phyloP scores from a whole-genome alignment of 257 asterid genomes.

The Rauvolfia tetraphylla region DNA sequence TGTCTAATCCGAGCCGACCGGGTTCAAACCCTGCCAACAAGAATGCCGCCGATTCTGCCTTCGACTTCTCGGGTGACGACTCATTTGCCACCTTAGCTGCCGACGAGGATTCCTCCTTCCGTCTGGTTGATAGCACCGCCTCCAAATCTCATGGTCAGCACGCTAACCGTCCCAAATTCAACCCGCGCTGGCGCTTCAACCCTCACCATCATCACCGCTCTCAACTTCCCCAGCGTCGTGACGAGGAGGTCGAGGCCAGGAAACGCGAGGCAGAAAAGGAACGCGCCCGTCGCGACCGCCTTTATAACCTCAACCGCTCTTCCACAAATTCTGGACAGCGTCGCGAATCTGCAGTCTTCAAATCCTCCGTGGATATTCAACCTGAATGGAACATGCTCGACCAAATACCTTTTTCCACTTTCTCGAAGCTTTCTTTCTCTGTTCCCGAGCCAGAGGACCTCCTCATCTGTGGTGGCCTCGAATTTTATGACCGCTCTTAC shows the following conservation, averaged over 20 bases:
- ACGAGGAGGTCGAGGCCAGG: conserved; percentile 80
- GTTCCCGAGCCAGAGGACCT: conserved; percentile 89
- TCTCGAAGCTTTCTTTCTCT: conserved; percentile 72
- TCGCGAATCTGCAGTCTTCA: conserved; percentile 76
- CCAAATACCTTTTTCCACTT: conserved; percentile 93
- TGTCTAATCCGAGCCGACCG: conserved; percentile 47
- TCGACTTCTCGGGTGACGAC: conserved; percentile 92
- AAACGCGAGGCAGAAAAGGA: conserved; percentile 96
- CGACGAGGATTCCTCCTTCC: conserved; percentile 86
- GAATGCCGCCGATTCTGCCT: conserved; percentile 67
- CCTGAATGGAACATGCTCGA: conserved; percentile 99
- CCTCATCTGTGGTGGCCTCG: conserved; percentile 77
- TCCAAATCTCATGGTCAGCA: conserved; percentile 66
- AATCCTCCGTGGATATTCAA: conserved; percentile 91
- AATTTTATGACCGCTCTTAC: conserved; percentile 77
- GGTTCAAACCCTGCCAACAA: conserved; percentile 45
- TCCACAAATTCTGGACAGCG: conserved; percentile 42
- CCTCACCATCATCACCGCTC: conserved; percentile 56
- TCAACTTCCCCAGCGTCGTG: conserved; percentile 94
- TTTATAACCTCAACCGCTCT: conserved; percentile 59
- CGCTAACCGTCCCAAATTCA: conserved; percentile 72
- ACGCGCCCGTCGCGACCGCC: conserved; percentile 72
- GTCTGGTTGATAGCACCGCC: conserved; percentile 71
- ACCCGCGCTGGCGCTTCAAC: conserved; percentile 81
- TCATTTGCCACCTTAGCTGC: conserved; percentile 79